phyloP scores from a whole-genome alignment of 352 stramenopile species.

The Phytopythium kandeliae region DNA sequence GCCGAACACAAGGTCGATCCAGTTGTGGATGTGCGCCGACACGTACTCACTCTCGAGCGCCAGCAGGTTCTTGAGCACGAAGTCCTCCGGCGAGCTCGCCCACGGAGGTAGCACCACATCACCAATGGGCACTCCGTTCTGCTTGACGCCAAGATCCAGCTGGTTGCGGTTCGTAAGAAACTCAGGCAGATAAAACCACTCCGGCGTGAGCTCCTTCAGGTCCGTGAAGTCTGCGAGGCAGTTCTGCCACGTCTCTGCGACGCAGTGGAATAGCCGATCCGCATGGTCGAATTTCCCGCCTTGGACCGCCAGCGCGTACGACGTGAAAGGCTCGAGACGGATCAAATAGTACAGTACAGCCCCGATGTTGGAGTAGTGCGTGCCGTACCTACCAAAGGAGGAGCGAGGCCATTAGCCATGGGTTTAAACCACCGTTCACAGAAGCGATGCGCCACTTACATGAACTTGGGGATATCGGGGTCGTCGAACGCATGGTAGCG shows the following conservation, averaged over 20 bases:
- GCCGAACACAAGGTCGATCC: slow-evolving; percentile 86
- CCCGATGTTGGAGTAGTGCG: slow-evolving; percentile 89
- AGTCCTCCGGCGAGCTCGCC: slow-evolving; percentile 75
- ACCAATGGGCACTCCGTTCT: slow-evolving; percentile 82
- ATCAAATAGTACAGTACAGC: slow-evolving; percentile 99
- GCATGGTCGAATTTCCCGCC: slow-evolving; percentile 93
- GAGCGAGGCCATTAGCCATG: background rate
- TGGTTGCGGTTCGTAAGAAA: slow-evolving; percentile 88
- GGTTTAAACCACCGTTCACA: background rate
- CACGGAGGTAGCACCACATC: slow-evolving; percentile 94
- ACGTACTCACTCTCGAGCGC: slow-evolving; percentile 86
- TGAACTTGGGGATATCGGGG: slow-evolving; percentile 83
- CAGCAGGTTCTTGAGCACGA: slow-evolving; percentile 82
- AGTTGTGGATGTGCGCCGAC: slow-evolving; percentile 79
- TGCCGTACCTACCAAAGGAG: slow-evolving; percentile 58
- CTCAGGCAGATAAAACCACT: slow-evolving; percentile 92
- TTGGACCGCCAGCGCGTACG: slow-evolving; percentile 93
- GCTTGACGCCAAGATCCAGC: slow-evolving; percentile 71
- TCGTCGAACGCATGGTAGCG: slow-evolving; percentile 91
- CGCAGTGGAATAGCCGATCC: slow-evolving; percentile 90
- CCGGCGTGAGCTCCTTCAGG: slow-evolving; percentile 92
- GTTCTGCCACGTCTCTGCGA: slow-evolving; percentile 88
- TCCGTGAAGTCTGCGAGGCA: slow-evolving; percentile 88
- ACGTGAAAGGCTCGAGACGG: slow-evolving; percentile 97
- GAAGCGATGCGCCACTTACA: slow-evolving; percentile 30